Percentiles rank a stretch among this genome's conserved stretches.
These are phyloP conservation scores for Alternaria gansuensis DNA, from an alignment of 2,329 filamentous ascomycete genomes.

Conservation along the genomic window DNA sequence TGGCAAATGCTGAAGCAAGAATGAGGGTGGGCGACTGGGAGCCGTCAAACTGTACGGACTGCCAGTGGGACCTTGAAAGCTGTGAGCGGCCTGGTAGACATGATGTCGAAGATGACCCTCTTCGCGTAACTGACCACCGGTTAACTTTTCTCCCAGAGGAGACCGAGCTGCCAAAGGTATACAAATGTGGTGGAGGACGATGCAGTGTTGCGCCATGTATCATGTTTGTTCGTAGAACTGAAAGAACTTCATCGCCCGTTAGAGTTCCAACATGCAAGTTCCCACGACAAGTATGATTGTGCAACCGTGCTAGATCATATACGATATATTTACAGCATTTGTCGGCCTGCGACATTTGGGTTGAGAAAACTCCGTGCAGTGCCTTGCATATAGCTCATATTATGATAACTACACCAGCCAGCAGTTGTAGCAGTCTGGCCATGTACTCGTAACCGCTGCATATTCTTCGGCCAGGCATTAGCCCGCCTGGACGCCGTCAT, in stretches of 20 bases:
- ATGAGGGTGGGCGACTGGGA: neutral
- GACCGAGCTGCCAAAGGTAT: neutral
- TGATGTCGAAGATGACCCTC: neutral
- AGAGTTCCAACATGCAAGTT: neutral
- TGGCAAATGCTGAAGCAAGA: neutral
- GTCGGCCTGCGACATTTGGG: conserved; percentile 1
- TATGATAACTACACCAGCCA: neutral
- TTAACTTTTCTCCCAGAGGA: neutral
- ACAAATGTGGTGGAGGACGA: neutral
- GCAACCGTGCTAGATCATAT: neutral
- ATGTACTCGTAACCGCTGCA: neutral
- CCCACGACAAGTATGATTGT: neutral
- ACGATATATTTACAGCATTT: neutral
- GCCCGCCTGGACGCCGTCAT: neutral
- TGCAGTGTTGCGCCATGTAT: neutral
- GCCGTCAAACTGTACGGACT: conserved; percentile 1
- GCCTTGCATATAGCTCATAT: conserved; percentile 3
- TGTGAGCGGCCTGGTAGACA: neutral
- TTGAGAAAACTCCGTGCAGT: conserved; percentile 4
- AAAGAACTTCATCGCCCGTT: neutral
- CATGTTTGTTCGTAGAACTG: neutral
- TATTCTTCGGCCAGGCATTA: neutral
- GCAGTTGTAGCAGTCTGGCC: neutral
- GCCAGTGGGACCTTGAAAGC: neutral
- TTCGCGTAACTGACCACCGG: neutral